Evolutionary conservation across 345 rosid species (phyloP), one percentile per base, ranked within the genome.

Genomic region (Eucalyptus curtisii): DNA sequence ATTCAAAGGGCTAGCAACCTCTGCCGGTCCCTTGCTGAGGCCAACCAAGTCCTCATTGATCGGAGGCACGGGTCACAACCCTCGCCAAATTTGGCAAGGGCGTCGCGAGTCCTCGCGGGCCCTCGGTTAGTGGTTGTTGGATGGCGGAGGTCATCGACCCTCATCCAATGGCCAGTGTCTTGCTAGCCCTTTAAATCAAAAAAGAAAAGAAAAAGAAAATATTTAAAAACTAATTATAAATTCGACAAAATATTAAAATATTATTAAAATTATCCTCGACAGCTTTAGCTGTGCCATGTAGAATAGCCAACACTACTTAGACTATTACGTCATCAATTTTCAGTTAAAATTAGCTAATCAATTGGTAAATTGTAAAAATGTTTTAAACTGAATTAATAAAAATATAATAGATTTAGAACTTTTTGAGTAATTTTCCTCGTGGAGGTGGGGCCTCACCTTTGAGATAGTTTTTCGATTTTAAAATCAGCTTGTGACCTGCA

Each of bases 91-190:
- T 0, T 52, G 20, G 57, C 24, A 0, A 52, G 57, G 57, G 57
- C 10, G 2, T 52, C 2, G 10, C 2, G 24, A 52, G 57, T 52
- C 57, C 57, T 22, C 3, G 1, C 0, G 13, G 30, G 61, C 30
- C 12, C 30, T 55, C 0, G 13, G 6, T 4, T 24, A 22, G 27
- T 22, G 30, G 30, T 4, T 22, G 20, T 12, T 24, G 61, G 61
- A 22, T 4, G 61, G 61, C 3, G 2, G 27, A 55, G 61, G 61
- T 2, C 61, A 55, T 24, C 1, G 1, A 11, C 61, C 13, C 30
- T 55, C 61, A 55, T 22, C 1, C 0, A 55, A 1, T 0, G 30
- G 61, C 6, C 1, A 4, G 1, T 9, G 30, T 24, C 61, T 22
- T 55, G 30, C 30, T 3, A 55, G 0, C 13, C 61, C 61, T 55